Conservation (phyloP, 1,284 basidiomycete species). For the Naganishia liquefaciens region DNA sequence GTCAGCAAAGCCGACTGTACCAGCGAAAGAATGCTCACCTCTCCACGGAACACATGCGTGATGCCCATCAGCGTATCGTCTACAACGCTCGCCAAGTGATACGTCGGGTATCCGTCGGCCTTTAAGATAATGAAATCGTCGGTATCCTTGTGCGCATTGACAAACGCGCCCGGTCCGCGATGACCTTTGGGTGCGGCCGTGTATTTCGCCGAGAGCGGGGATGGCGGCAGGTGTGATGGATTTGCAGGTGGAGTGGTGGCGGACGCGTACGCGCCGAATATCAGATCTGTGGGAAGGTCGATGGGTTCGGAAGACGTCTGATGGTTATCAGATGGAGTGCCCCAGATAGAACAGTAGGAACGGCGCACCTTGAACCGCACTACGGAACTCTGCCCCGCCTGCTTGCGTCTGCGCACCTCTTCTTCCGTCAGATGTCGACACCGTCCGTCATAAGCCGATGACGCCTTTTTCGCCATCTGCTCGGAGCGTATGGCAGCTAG, state of each 20-base stretch:
- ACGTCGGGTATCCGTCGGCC: conserved; percentile 89
- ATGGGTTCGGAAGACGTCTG: conserved; percentile 30
- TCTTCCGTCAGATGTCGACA: conserved; percentile 83
- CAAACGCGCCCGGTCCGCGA: conserved; percentile 19
- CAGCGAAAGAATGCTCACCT: conserved; percentile 59
- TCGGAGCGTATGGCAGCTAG: conserved; percentile 67
- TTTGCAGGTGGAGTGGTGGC: conserved; percentile 45
- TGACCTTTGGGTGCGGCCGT: conserved; percentile 13
- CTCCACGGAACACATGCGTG: conserved; percentile 91
- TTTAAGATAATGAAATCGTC: conserved; percentile 94
- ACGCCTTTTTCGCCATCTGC: conserved; percentile 69
- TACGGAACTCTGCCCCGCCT: conserved; percentile 73
- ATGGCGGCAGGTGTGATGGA: neutral
- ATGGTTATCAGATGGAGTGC: neutral
- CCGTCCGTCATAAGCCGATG: conserved; percentile 77
- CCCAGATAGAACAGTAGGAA: neutral
- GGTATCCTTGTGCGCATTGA: conserved; percentile 53
- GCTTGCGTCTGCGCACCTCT: conserved; percentile 72
- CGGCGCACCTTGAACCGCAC: conserved; percentile 79
- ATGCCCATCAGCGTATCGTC: conserved; percentile 97
- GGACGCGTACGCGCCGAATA: conserved; percentile 35
- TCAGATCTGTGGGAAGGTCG: conserved; percentile 37
- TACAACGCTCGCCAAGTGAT: conserved; percentile 92
- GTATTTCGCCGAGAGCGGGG: conserved; percentile 9
- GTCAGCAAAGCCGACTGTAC: neutral